Conservation (phyloP, 1,139 yeast genomes). For the Candida pseudoviswanathii region DNA sequence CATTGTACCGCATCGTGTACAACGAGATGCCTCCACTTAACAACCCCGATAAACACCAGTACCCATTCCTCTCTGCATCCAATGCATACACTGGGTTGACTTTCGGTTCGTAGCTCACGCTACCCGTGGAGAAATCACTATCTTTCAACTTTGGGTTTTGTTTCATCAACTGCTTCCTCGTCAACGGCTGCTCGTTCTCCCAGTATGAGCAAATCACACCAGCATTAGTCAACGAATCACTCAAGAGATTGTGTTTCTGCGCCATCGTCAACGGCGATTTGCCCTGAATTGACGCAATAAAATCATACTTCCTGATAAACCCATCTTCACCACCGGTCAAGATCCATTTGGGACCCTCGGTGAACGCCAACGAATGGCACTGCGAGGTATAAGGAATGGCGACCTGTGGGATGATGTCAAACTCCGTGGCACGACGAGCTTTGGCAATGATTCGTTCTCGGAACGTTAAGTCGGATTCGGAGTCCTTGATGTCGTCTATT, state of each 20-base stretch:
- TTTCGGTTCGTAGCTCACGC: conserved; percentile 59
- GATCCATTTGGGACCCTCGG: conserved; percentile 84
- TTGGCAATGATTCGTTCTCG: conserved; percentile 43
- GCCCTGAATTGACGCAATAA: conserved; percentile 85
- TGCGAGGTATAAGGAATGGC: conserved; percentile 73
- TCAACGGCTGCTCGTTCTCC: conserved; percentile 91
- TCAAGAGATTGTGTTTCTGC: conserved; percentile 73
- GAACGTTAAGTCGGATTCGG: conserved; percentile 18
- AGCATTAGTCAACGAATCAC: conserved; percentile 77
- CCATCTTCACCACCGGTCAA: conserved; percentile 98
- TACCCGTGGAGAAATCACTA: conserved; percentile 44
- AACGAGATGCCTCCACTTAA: conserved; percentile 83
- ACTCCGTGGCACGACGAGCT: conserved; percentile 49
- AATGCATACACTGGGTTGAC: conserved; percentile 85
- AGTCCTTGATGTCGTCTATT: conserved; percentile 2
- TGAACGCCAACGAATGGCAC: conserved; percentile 75
- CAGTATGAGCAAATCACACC: conserved; percentile 86
- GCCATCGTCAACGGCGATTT: conserved; percentile 87
- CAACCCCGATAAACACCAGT: conserved; percentile 85
- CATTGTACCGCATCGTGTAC: conserved; percentile 80
- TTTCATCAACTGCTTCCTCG: conserved; percentile 39
- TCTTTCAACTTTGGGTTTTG: conserved; percentile 47
- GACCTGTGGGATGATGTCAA: conserved; percentile 66
- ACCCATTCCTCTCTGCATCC: conserved; percentile 79
- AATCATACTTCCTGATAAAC: conserved; percentile 84